Evolutionary conservation across 352 stramenopile species (phyloP), one percentile per base, ranked within the genome.

Genomic region (Phytophthora idaei): DNA sequence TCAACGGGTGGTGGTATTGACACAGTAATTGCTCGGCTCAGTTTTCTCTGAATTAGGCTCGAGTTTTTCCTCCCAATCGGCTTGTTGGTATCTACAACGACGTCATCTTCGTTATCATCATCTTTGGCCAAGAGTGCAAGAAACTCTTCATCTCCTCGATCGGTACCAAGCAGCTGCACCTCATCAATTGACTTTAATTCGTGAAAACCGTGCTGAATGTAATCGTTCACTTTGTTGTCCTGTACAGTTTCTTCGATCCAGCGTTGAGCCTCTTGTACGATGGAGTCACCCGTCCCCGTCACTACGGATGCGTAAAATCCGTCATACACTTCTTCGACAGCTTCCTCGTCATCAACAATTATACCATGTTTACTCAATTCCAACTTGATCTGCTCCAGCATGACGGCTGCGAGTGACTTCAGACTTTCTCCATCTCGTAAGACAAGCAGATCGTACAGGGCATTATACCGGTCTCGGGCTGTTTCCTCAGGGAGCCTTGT

Each of bases 371-470:
- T 51, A 12, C 68, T 77, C 12, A 94, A 60, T 53, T 90, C 80
- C 7, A 87, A 56, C 25, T 89, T 89, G 64, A 94, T 94, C 46
- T 87, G 84, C 44, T 72, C 63, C 14, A 94, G 64, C 53, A 92
- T 76, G 8, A 74, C 70, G 21, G 74, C 62, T 6, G 86, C 86
- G 10, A 92, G 74, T 10, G 73, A 53, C 48, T 83, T 79, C 17
- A 92, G 77, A 53, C 83, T 88, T 51, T 92, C 82, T 4, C 86
- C 86, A 45, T 91, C 83, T 29, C 82, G 81, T 21, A 93, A 64
- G 1, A 91, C 81, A 39, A 92, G 80, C 39, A 87, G 69, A 36
- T 90, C 84, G 41, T 89, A 94, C 28, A 94, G 46, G 1, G 47
- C 36, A 9, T 72, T 67, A 39, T 92, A 94, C 32, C 83, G 83